Conservation (phyloP, 331 rosid genomes). For the Malus hybrid region DNA sequence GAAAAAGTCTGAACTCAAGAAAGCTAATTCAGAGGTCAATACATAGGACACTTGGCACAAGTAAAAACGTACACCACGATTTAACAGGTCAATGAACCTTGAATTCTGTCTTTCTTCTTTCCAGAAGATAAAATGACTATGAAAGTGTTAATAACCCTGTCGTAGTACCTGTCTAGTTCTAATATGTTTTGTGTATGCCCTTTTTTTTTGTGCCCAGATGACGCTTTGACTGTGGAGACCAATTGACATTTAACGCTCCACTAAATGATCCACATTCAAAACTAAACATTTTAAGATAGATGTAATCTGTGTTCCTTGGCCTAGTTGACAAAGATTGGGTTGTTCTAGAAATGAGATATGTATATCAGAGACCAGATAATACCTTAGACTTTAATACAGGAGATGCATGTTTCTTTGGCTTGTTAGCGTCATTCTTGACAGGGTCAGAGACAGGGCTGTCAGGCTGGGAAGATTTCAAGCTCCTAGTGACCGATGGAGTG, state of each 20-base stretch:
- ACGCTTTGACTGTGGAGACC: neutral
- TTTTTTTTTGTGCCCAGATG: neutral
- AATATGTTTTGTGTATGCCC: neutral
- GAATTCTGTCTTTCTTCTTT: neutral
- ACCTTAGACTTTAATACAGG: constrained; percentile 7
- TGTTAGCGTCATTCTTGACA: constrained; percentile 4
- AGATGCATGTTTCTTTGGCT: constrained; percentile 1
- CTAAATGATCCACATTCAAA: neutral
- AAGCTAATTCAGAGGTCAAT: neutral
- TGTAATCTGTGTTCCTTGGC: neutral
- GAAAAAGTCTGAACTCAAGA: neutral
- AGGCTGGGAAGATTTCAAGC: constrained; percentile 4
- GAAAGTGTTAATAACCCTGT: neutral
- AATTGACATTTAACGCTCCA: neutral
- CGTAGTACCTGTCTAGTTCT: neutral
- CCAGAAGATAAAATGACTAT: neutral
- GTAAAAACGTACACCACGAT: neutral
- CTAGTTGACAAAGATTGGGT: neutral
- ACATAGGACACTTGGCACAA: neutral
- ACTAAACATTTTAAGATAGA: neutral
- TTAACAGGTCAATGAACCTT: neutral
- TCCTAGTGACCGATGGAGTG: neutral
- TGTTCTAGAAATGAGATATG: neutral
- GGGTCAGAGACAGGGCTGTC: neutral
- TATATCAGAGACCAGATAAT: neutral